These are phyloP conservation scores for Lathyrus sativus DNA, from an alignment of 306 rosid species.

Conservation along the genomic window DNA sequence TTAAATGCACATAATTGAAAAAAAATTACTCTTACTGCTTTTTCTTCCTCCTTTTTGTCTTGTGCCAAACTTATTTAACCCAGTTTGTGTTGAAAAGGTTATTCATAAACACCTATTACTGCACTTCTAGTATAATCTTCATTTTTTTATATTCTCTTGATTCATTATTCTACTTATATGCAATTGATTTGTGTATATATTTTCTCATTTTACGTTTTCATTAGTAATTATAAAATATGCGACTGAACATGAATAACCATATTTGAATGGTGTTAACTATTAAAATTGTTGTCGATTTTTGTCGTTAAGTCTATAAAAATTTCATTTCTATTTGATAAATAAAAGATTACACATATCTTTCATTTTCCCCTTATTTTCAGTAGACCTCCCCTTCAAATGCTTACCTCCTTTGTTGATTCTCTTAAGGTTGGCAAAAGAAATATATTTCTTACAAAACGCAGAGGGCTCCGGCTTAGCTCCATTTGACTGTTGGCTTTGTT, in stretches of 20 bases:
- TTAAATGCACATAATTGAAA: conserved; percentile 24
- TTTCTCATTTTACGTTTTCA: too few relatives aligned
- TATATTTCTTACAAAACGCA: conserved; percentile 88
- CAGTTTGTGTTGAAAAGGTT: neutral
- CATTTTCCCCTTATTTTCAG: neutral
- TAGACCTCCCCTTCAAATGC: neutral
- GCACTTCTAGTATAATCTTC: neutral
- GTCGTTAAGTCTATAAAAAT: neutral
- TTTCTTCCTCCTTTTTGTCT: conserved; percentile 14
- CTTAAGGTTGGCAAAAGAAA: conserved; percentile 74
- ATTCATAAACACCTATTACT: conserved; percentile 4
- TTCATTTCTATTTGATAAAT: neutral
- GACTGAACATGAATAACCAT: neutral
- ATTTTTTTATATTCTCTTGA: conserved; percentile 17
- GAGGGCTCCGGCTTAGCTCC: conserved; percentile 96
- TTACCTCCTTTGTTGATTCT: conserved; percentile 32
- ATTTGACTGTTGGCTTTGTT: conserved; percentile 85
- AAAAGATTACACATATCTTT: neutral
- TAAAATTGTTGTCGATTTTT: neutral
- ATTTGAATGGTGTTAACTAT: neutral
- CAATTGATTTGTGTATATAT: too few relatives aligned
- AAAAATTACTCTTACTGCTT: conserved; percentile 10
- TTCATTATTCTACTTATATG: neutral
- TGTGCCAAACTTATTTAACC: conserved; percentile 20
- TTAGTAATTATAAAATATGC: too few relatives aligned